Conservation (phyloP, 768 basidiomycete genomes). For the Serendipita vermifera region DNA sequence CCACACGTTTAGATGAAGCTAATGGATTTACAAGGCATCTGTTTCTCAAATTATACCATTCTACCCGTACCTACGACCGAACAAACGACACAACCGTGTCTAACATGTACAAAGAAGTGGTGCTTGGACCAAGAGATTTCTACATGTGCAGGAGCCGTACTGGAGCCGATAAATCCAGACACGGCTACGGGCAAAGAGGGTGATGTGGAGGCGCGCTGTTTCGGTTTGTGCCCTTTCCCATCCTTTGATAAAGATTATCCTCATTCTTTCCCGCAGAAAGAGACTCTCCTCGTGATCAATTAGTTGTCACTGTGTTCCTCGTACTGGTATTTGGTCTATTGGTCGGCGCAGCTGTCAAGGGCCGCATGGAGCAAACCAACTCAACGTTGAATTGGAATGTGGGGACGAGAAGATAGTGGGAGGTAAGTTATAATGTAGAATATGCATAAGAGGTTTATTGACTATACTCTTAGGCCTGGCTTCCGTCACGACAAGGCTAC, state of each 20-base stretch:
- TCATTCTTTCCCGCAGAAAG: conserved; percentile 45
- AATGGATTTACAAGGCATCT: conserved; percentile 55
- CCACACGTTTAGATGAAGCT: not conserved
- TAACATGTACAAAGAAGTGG: conserved; percentile 91
- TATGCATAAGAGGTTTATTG: not conserved
- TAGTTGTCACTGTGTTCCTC: conserved; percentile 83
- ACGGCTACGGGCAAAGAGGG: conserved; percentile 91
- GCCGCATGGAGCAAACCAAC: conserved; percentile 40
- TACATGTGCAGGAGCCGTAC: conserved; percentile 66
- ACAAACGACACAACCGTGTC: conserved; percentile 78
- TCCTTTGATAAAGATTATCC: conserved; percentile 17
- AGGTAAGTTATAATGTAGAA: conserved; percentile 4
- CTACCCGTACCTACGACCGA: conserved; percentile 67
- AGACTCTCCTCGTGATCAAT: conserved; percentile 89
- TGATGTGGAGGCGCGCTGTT: conserved; percentile 90
- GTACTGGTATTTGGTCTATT: conserved; percentile 77
- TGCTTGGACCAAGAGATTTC: conserved; percentile 82
- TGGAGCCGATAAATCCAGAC: conserved; percentile 84
- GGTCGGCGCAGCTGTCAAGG: conserved; percentile 72
- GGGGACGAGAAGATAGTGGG: conserved; percentile 7
- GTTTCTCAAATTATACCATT: conserved; percentile 83
- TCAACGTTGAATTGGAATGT: conserved; percentile 9
- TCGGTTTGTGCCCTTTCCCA: conserved; percentile 48
- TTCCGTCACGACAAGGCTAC: not conserved
- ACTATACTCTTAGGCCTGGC: not conserved